These are phyloP conservation scores for Bjerkandera adusta DNA, from an alignment of 1,284 basidiomycete species.

Conservation along the genomic window DNA sequence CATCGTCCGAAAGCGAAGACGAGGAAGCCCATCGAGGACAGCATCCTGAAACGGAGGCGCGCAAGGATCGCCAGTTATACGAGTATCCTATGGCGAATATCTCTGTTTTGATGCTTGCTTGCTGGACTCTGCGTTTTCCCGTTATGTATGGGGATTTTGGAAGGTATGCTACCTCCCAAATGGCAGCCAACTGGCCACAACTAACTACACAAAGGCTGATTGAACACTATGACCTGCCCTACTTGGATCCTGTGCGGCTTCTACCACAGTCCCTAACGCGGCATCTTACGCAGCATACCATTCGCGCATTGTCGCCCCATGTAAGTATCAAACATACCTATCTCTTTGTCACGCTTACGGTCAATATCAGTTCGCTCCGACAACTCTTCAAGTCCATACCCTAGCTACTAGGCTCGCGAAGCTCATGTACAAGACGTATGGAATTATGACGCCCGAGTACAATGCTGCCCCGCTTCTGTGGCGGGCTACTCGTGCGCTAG, in stretches of 20 bases:
- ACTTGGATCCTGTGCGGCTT: conserved; percentile 69
- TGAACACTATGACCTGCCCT: conserved; percentile 76
- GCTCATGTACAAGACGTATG: conserved; percentile 49
- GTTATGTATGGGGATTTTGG: conserved; percentile 74
- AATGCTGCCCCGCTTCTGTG: conserved; percentile 82
- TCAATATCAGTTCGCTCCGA: conserved; percentile 61
- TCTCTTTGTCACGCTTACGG: background rate
- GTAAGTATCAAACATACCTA: conserved; percentile 42
- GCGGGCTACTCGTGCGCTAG: conserved; percentile 69
- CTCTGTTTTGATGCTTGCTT: conserved; percentile 66
- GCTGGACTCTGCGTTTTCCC: conserved; percentile 79
- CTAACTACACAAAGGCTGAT: conserved; percentile 73
- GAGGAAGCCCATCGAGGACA: conserved; percentile 46
- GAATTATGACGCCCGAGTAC: conserved; percentile 71
- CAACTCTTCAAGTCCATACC: conserved; percentile 53
- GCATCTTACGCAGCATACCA: conserved; percentile 69
- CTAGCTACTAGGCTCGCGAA: conserved; percentile 62
- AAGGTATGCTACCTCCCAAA: conserved; percentile 44
- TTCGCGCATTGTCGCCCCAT: conserved; percentile 64
- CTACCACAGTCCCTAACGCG: conserved; percentile 64
- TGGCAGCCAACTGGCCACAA: too few species aligned
- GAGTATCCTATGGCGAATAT: conserved; percentile 62
- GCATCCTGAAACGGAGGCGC: conserved; percentile 38
- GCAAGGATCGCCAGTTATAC: conserved; percentile 30
- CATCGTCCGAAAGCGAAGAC: conserved; percentile 20